Conservation (phyloP, 768 basidiomycete genomes). For the Mycena rebaudengoi region DNA sequence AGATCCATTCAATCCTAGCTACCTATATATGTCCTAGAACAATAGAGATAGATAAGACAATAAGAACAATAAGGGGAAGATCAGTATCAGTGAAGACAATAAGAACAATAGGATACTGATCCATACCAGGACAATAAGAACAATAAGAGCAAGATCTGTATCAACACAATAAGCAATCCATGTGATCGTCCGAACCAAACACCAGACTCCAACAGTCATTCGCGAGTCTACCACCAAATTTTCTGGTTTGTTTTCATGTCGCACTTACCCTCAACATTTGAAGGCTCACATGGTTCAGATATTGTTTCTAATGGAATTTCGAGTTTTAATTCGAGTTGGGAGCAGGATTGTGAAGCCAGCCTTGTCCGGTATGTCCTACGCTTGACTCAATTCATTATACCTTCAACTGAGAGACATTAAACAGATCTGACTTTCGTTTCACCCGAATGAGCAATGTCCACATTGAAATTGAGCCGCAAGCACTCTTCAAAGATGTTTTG, state of each 20-base stretch:
- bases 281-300: not conserved
- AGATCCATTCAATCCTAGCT: too few species aligned
- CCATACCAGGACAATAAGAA: too few species aligned
- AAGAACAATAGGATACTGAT: too few species aligned
- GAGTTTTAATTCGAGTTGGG: constrained; percentile 1
- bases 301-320: not conserved
- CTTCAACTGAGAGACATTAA: not conserved
- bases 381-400: not conserved
- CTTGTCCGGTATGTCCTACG: not conserved
- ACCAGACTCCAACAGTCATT: too few species aligned
- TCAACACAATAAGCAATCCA: too few species aligned
- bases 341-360: not conserved
- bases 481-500: not conserved
- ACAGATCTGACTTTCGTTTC: not conserved
- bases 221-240: not conserved
- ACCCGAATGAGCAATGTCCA: constrained; percentile 1
- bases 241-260: not conserved
- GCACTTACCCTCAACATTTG: not conserved
- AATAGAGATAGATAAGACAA: too few species aligned
- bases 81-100: too few species aligned
- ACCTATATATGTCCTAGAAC: too few species aligned
- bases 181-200: too few species aligned
- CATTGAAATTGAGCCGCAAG: not conserved
- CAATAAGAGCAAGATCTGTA: too few species aligned
- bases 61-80: too few species aligned